phyloP scores from a whole-genome alignment of 306 rosid species.

The Quercus wislizeni region DNA sequence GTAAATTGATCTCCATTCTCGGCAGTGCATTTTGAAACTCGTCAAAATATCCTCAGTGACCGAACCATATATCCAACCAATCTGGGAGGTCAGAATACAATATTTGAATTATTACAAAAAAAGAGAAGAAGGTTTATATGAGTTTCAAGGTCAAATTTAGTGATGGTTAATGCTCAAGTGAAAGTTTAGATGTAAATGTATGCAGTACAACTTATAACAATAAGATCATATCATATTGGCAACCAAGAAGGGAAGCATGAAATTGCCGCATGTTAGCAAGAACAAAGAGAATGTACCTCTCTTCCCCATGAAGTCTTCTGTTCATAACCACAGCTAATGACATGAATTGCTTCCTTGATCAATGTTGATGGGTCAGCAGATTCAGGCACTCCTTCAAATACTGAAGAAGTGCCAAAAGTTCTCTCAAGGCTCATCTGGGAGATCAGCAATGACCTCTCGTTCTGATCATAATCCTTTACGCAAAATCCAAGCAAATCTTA shows the following conservation, averaged over 20 bases:
- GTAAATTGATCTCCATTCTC: slow-evolving; percentile 98
- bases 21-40: slow-evolving; percentile 97
- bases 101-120: slow-evolving; percentile 14
- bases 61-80: slow-evolving; percentile 98
- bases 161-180: slow-evolving; percentile 9
- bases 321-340: slow-evolving; percentile 90
- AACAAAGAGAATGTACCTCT: slow-evolving; percentile 53
- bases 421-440: slow-evolving; percentile 93
- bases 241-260: neutral
- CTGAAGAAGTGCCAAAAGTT: slow-evolving; percentile 88
- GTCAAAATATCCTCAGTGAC: slow-evolving; percentile 95
- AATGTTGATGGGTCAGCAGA: slow-evolving; percentile 68
- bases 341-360: slow-evolving; percentile 96
- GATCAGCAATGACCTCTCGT: slow-evolving; percentile 94
- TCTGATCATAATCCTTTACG: slow-evolving; percentile 77
- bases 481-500: slow-evolving; percentile 10
- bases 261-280: slow-evolving; percentile 1
- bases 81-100: slow-evolving; percentile 40
- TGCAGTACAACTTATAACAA: neutral
- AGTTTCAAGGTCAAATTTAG: neutral
- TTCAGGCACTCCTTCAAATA: slow-evolving; percentile 92
- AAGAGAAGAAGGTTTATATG: neutral
- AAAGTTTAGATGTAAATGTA: neutral
- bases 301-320: slow-evolving; percentile 98
- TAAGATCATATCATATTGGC: neutral